phyloP scores from a whole-genome alignment of 2,329 filamentous ascomycete species.

The Exophiala sp. region DNA sequence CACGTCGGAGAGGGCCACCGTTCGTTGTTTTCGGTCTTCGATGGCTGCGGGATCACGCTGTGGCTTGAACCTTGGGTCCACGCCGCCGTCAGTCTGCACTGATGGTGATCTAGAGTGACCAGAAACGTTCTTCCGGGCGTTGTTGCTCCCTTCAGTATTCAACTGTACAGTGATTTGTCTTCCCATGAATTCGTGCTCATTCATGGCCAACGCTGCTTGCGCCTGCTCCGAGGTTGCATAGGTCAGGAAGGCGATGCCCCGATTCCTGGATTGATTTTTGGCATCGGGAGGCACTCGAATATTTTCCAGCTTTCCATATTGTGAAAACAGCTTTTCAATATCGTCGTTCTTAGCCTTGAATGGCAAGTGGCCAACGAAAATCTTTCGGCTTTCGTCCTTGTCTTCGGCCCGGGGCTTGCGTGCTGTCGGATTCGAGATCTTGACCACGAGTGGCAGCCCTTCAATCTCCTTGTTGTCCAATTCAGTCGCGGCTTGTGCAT shows the following conservation, averaged over 20 bases:
- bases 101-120: constrained; percentile 20
- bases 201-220: constrained; percentile 60
- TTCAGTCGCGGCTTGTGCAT: constrained; percentile 66
- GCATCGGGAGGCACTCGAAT: constrained; percentile 68
- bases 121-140: constrained; percentile 35
- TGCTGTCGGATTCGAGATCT: constrained; percentile 76
- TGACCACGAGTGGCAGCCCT: constrained; percentile 68
- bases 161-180: constrained; percentile 65
- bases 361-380: constrained; percentile 72
- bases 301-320: constrained; percentile 70
- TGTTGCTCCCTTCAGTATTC: constrained; percentile 37
- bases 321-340: constrained; percentile 65
- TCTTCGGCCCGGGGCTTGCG: constrained; percentile 78
- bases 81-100: background rate
- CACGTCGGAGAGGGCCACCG: constrained; percentile 76
- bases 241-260: constrained; percentile 76
- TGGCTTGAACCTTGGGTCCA: constrained; percentile 30
- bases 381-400: constrained; percentile 79
- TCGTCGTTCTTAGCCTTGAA: constrained; percentile 63
- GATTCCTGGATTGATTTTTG: constrained; percentile 58
- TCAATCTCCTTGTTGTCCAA: constrained; percentile 66
- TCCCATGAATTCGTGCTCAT: constrained; percentile 67
- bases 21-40: constrained; percentile 59
- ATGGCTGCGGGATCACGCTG: constrained; percentile 26
- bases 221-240: constrained; percentile 54